These are phyloP conservation scores for Amphichorda felina DNA, from an alignment of 2,329 filamentous ascomycete species.

Conservation along the genomic window DNA sequence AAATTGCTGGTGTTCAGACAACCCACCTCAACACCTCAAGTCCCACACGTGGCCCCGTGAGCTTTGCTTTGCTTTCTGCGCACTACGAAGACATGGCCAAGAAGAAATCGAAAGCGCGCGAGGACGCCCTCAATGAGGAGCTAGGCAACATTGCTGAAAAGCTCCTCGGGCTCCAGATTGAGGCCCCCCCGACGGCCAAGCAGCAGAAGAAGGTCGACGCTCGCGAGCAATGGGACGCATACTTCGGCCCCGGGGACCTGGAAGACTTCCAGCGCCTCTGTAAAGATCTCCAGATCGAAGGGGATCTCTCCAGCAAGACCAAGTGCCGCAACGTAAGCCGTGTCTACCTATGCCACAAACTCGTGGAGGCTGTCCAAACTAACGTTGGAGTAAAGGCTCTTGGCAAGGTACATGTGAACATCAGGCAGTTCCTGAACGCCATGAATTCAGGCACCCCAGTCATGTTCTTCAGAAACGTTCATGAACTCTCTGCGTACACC, in stretches of 20 bases:
- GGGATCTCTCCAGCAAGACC: conserved; percentile 25
- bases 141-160: too few species aligned
- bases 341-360: not conserved
- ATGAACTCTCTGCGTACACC: conserved; percentile 13
- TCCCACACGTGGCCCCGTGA: too few species aligned
- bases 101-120: too few species aligned
- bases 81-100: too few species aligned
- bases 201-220: too few species aligned
- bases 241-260: conserved; percentile 19
- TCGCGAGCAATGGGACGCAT: conserved; percentile 8
- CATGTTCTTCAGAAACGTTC: conserved; percentile 17
- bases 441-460: conserved; percentile 13
- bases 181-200: too few species aligned
- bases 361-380: not conserved
- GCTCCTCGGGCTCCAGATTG: not conserved
- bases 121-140: too few species aligned
- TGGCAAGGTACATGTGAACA: conserved; percentile 31
- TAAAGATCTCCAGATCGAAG: conserved; percentile 26
- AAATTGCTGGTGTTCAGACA: too few species aligned
- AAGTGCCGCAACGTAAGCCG: conserved; percentile 29
- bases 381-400: conserved; percentile 21
- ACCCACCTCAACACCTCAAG: too few species aligned
- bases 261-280: conserved; percentile 32
- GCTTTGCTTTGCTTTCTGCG: too few species aligned
- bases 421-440: conserved; percentile 31